Conservation (phyloP, 495 filamentous ascomycete species). For the Zalerion maritima region DNA sequence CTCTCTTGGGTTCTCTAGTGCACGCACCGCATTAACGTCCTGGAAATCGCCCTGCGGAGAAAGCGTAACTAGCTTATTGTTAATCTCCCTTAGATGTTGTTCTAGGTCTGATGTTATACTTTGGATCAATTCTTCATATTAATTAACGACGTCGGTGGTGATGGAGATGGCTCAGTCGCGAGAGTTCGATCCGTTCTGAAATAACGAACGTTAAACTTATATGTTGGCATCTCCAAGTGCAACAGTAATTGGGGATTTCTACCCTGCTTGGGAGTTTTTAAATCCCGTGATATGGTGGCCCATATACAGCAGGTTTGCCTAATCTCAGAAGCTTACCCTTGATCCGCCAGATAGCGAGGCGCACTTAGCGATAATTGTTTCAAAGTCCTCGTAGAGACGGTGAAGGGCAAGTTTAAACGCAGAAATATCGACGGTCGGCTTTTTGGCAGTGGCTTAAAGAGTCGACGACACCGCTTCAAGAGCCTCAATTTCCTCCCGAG, state of each 20-base stretch:
- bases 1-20: constrained; percentile 26
- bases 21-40: constrained; percentile 17
- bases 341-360: constrained; percentile 4
- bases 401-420: constrained; percentile 7
- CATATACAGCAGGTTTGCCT: constrained; percentile 10
- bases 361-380: constrained; percentile 6
- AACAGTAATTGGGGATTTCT: constrained; percentile 9
- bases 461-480: no score
- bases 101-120: constrained; percentile 23
- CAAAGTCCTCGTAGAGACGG: constrained; percentile 9
- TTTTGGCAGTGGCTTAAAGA: no score
- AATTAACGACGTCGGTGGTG: constrained; percentile 15
- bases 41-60: constrained; percentile 7
- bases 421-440: constrained; percentile 2
- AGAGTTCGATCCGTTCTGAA: constrained; percentile 4
- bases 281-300: constrained; percentile 8
- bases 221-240: constrained; percentile 7
- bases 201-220: constrained; percentile 4
- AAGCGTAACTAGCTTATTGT: constrained; percentile 18
- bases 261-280: constrained; percentile 7
- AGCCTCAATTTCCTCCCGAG: no score
- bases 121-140: constrained; percentile 22
- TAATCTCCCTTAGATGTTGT: constrained; percentile 22
- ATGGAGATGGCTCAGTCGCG: constrained; percentile 16
- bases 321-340: constrained; percentile 8